Evolutionary conservation across 2,329 filamentous ascomycete genomes (phyloP).

Genomic region (Elsinoe australis): DNA sequence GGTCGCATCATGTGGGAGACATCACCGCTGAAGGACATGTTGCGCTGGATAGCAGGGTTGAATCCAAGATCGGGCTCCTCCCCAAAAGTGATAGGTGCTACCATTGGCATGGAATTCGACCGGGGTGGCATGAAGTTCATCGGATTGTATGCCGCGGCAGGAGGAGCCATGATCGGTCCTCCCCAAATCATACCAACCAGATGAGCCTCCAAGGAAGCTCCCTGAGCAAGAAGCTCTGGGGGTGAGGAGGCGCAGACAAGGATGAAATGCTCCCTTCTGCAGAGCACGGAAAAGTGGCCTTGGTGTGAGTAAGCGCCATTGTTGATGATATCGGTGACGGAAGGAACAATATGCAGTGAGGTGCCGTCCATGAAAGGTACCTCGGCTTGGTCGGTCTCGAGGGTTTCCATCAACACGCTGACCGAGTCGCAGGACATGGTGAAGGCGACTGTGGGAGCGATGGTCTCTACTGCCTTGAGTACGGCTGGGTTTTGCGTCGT

Average conservation of each 20-base stretch:
- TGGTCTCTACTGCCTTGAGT: constrained; percentile 15
- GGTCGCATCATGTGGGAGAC: constrained; percentile 13
- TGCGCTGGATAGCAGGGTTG: not conserved
- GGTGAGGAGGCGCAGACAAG: constrained; percentile 14
- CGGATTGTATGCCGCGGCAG: constrained; percentile 9
- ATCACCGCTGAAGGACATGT: constrained; percentile 8
- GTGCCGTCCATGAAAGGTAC: constrained; percentile 15
- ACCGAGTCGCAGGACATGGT: constrained; percentile 17
- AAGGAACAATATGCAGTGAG: constrained; percentile 1
- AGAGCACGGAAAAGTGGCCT: constrained; percentile 9
- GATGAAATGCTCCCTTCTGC: constrained; percentile 15
- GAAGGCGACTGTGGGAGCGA: constrained; percentile 9
- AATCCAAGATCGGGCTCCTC: constrained; percentile 11
- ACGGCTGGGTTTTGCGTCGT: constrained; percentile 16
- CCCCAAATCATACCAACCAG: constrained; percentile 16
- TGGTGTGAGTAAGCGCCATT: constrained; percentile 8
- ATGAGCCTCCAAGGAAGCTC: constrained; percentile 11
- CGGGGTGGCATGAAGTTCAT: not conserved
- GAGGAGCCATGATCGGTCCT: constrained; percentile 11
- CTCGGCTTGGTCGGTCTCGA: constrained; percentile 11
- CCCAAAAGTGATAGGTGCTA: constrained; percentile 7
- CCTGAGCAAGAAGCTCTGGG: constrained; percentile 15
- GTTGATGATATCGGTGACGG: constrained; percentile 7
- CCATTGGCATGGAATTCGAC: constrained; percentile 7
- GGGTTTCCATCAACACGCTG: constrained; percentile 13